Evolutionary conservation across 495 filamentous ascomycete species (phyloP), one percentile per base, ranked within the genome.

Genomic region (Hyaloscypha finlandica): DNA sequence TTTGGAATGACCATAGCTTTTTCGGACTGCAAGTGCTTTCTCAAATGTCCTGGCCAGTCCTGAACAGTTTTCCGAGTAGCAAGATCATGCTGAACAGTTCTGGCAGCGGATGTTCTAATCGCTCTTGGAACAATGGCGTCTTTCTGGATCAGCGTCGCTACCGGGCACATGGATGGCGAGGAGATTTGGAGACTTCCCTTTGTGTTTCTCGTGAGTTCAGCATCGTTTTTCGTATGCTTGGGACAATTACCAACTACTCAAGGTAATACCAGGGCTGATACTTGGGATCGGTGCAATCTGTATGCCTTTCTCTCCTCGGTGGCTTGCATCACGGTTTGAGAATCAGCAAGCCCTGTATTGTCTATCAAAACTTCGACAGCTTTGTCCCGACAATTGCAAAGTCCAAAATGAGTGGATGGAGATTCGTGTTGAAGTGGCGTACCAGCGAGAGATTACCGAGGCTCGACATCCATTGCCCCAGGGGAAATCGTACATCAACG

Each of bases 371-470:
- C 9, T 48, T 48, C 42, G 42, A 19, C 42, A 19, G 16, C 16
- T 48, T 11, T 11, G 42, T 48, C 11, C 42, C 4, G 42, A 48
- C 16, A 19, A 48, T 48, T 48, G 42, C 42, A 48, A 48, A 48
- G 42, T 48, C 16, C 42, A 48, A 48, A 48, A 48, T 48, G 42
- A 48, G 42, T 48, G 42, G 42, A 48, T 48, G 42, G 42, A 48
- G 16, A 48, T 48, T 4, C 42, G 42, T 19, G 42, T 48, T 19
- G 42, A 48, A 19, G 16, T 12, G 16, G 42, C 42, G 1, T 48
- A 48, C 42, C 42, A 48, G 16, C 42, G 42, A 48, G 42, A 48
- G 16, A 48, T 48, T 14, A 19, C 11, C 16, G 42, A 48, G 42
- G 16, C 42, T 48, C 42, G 16, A 19, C 9, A 48, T 19, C 42